Percentiles rank a stretch among this genome's conserved stretches.
Evolutionary conservation across 306 rosid genomes (phyloP).

Genomic region (Lathyrus sativus): DNA sequence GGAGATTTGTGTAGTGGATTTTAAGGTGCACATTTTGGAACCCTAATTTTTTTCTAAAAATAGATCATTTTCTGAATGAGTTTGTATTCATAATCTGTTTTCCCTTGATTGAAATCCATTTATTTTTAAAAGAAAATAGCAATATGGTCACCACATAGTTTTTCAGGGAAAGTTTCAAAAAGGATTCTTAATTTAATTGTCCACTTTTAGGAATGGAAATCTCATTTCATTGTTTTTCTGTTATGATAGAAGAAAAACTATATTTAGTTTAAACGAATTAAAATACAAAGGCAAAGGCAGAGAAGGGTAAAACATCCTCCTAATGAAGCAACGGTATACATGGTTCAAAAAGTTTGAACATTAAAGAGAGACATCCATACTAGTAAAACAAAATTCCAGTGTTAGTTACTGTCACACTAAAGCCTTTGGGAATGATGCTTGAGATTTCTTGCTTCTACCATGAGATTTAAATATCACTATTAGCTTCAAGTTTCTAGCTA

Average conservation of each 20-base stretch:
- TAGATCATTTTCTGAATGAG: slow-evolving; percentile 22
- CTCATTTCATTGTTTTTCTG: slow-evolving; percentile 22
- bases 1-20: slow-evolving; percentile 28
- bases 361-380: background rate
- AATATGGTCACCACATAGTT: slow-evolving; percentile 1
- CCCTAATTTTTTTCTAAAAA: slow-evolving; percentile 16
- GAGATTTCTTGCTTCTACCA: slow-evolving; percentile 20
- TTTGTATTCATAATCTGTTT: background rate
- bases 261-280: slow-evolving; percentile 11
- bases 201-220: slow-evolving; percentile 14
- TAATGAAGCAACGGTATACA: background rate
- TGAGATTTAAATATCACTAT: slow-evolving; percentile 17
- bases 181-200: slow-evolving; percentile 14
- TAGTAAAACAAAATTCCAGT: background rate
- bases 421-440: background rate
- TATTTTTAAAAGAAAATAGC: slow-evolving; percentile 3
- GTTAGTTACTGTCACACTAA: slow-evolving; percentile 2
- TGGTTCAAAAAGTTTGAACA: background rate
- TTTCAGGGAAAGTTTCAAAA: slow-evolving; percentile 12
- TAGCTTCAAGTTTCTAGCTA: slow-evolving; percentile 23
- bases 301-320: slow-evolving; percentile 14
- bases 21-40: slow-evolving; percentile 17
- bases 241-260: slow-evolving; percentile 11
- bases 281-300: slow-evolving; percentile 9
- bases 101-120: slow-evolving; percentile 8